phyloP scores from a whole-genome alignment of 2,329 filamentous ascomycete genomes.

The Aspergillus pseudonomiae region DNA sequence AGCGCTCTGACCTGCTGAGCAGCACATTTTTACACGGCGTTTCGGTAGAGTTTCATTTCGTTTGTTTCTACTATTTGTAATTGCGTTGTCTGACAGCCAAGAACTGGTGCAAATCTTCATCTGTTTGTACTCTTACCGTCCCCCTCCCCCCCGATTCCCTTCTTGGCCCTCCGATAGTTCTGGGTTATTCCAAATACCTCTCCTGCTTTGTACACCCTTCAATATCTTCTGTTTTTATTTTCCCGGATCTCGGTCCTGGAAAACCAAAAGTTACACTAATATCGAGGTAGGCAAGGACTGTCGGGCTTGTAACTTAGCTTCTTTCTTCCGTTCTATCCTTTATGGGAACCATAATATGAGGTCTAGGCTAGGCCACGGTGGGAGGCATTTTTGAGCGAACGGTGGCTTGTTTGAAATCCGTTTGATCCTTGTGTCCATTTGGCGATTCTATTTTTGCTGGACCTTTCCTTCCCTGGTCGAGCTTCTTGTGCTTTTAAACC shows the following conservation, averaged over 20 bases:
- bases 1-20: not conserved
- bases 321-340: not conserved
- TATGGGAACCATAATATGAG: not conserved
- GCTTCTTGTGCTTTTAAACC: not conserved
- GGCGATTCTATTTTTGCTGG: not conserved
- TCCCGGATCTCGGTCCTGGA: not conserved
- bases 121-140: not conserved
- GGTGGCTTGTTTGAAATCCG: slow-evolving; percentile 5
- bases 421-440: not conserved
- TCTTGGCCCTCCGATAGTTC: not conserved
- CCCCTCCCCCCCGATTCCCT: not conserved
- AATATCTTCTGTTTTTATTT: not conserved
- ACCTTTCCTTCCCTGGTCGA: not conserved
- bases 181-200: not conserved
- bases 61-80: slow-evolving; percentile 2
- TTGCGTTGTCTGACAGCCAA: not conserved
- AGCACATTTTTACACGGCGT: not conserved
- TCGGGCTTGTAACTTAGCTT: not conserved
- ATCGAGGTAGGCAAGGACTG: slow-evolving; percentile 10
- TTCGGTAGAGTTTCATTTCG: not conserved
- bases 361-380: not conserved
- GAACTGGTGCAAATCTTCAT: not conserved
- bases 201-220: slow-evolving; percentile 4
- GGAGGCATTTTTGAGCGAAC: not conserved
- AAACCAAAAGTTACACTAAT: slow-evolving; percentile 14